Percentiles rank a stretch among this genome's conserved stretches.
Evolutionary conservation across 1,284 basidiomycete genomes (phyloP).

Genomic region (Kalmanozyma brasiliensis): DNA sequence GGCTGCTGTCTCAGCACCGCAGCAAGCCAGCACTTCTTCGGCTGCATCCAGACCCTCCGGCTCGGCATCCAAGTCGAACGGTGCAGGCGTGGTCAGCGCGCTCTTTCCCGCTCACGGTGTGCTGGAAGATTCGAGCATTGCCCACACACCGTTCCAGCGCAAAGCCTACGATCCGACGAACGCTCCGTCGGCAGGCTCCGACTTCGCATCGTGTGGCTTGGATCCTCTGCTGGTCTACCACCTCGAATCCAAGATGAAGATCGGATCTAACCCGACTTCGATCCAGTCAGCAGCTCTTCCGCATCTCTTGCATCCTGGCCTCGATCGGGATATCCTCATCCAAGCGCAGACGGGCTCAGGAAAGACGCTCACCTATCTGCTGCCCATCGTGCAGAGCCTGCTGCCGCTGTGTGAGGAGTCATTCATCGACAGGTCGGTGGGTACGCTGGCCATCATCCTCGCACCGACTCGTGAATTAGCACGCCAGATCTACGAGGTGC

Average conservation of each 20-base stretch:
- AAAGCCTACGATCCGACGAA: constrained; percentile 57
- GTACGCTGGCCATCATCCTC: constrained; percentile 92
- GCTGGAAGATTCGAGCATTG: constrained; percentile 18
- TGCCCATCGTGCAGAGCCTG: constrained; percentile 94
- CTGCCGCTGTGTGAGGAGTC: constrained; percentile 84
- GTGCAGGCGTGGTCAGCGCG: constrained; percentile 24
- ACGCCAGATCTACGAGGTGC: constrained; percentile 85
- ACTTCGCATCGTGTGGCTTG: constrained; percentile 74
- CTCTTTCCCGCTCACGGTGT: constrained; percentile 40
- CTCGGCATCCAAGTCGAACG: constrained; percentile 8
- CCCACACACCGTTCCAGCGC: constrained; percentile 11
- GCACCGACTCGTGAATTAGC: constrained; percentile 94
- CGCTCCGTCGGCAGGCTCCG: constrained; percentile 69
- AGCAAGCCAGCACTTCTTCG: constrained; percentile 8
- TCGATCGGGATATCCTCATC: constrained; percentile 84
- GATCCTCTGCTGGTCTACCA: constrained; percentile 84
- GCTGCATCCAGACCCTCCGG: constrained; percentile 14
- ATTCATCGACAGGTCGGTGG: constrained; percentile 77
- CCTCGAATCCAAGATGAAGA: constrained; percentile 81
- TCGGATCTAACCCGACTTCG: constrained; percentile 82
- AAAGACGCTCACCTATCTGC: constrained; percentile 92
- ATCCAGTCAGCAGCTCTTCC: constrained; percentile 88
- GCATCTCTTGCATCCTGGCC: constrained; percentile 72
- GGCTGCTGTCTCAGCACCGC: constrained; percentile 3
- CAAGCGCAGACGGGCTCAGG: constrained; percentile 98